phyloP scores from a whole-genome alignment of 106 monocot species.

The Dendrobium catenatum region DNA sequence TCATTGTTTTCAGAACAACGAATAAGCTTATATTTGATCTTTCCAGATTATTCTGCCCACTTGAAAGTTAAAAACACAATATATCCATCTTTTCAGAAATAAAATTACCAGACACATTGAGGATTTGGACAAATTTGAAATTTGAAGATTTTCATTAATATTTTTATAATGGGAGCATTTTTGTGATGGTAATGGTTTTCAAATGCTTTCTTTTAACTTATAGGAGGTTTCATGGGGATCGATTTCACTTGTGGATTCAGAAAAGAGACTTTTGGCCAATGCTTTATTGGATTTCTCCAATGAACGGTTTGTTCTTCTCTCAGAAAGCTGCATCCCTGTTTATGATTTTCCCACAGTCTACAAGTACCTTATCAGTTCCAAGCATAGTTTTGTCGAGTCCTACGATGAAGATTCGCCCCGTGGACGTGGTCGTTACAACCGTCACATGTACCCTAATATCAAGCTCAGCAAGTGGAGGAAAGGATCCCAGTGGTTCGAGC shows the following conservation, averaged over 20 bases:
- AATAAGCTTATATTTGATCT: too few relatives aligned
- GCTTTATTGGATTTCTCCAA: slow-evolving; percentile 42
- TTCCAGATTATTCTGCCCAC: too few relatives aligned
- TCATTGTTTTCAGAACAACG: too few relatives aligned
- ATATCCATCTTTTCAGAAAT: too few relatives aligned
- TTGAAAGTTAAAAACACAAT: too few relatives aligned
- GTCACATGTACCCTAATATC: slow-evolving; percentile 24
- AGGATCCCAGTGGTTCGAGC: slow-evolving; percentile 28
- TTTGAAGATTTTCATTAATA: background rate
- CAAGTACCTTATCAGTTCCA: slow-evolving; percentile 25
- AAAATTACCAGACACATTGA: too few relatives aligned
- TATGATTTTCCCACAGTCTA: slow-evolving; percentile 33
- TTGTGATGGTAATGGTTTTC: background rate
- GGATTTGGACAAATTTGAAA: too few relatives aligned
- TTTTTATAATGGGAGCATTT: background rate
- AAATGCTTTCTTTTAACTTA: background rate
- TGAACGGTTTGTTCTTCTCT: slow-evolving; percentile 35
- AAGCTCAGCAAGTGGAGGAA: slow-evolving; percentile 28
- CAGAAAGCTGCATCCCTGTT: slow-evolving; percentile 41
- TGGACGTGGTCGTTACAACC: slow-evolving; percentile 37
- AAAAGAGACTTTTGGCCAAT: slow-evolving; percentile 40
- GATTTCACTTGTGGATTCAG: slow-evolving; percentile 32
- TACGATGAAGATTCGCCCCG: slow-evolving; percentile 36
- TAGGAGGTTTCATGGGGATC: slow-evolving; percentile 36
- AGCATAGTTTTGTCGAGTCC: slow-evolving; percentile 35